Evolutionary conservation across 305 asterid species (phyloP).

Genomic region (Fraxinus dipetala): DNA sequence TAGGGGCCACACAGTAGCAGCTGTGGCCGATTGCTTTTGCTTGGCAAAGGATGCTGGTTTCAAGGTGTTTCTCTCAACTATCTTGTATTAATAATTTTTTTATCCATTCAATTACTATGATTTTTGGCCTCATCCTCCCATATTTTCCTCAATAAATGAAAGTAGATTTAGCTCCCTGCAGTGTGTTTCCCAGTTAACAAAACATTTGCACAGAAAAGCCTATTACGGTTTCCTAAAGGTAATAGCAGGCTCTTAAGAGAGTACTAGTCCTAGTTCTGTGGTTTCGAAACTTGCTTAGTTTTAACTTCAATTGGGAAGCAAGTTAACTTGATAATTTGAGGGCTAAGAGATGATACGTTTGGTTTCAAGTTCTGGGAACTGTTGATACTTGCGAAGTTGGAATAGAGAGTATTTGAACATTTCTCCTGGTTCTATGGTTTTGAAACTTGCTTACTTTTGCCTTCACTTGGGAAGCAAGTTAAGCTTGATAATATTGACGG

Average conservation of each 20-base stretch:
- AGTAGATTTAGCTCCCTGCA: not conserved
- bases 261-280: not conserved
- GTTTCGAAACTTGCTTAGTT: not conserved
- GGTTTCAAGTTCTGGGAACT: not conserved
- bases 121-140: not conserved
- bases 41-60: slow-evolving; percentile 99
- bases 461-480: not conserved
- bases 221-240: not conserved
- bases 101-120: not conserved
- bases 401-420: not conserved
- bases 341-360: not conserved
- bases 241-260: not conserved
- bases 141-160: not conserved
- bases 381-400: not conserved
- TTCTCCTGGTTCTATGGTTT: not conserved
- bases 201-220: not conserved
- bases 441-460: not conserved
- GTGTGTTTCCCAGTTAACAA: not conserved
- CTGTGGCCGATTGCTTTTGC: slow-evolving; percentile 98
- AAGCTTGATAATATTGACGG: not conserved
- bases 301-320: not conserved
- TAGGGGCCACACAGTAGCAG: slow-evolving; percentile 96
- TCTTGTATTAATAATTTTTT: not conserved
- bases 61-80: slow-evolving; percentile 49
- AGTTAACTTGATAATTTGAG: not conserved